Percentiles rank a stretch among this genome's conserved stretches.
Conservation (phyloP, 345 rosid species). For the Lepidium didymum region DNA sequence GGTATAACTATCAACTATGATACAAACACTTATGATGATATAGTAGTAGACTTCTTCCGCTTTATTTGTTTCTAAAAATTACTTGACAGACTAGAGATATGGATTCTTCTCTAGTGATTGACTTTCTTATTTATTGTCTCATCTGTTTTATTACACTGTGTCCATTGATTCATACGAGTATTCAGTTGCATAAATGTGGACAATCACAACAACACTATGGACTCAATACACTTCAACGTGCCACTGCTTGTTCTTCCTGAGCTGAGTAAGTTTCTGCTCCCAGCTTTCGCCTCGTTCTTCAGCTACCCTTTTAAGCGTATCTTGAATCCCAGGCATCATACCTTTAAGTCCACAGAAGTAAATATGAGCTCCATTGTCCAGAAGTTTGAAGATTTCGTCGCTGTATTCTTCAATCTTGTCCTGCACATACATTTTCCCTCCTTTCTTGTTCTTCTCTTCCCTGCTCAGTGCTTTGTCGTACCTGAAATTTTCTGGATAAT, state of each 20-base stretch:
- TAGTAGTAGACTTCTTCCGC: neutral
- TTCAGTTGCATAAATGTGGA: conserved; percentile 10
- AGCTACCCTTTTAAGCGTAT: conserved; percentile 78
- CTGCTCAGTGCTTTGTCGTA: conserved; percentile 87
- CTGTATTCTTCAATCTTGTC: conserved; percentile 98
- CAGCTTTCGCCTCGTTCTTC: conserved; percentile 87
- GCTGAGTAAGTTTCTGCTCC: conserved; percentile 89
- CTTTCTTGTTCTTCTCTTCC: conserved; percentile 81
- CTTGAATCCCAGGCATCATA: conserved; percentile 99
- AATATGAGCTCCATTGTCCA: conserved; percentile 92
- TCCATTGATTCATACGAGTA: neutral
- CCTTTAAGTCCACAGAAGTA: conserved; percentile 98
- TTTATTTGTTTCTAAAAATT: neutral
- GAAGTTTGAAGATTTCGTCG: conserved; percentile 75
- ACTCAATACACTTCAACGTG: conserved; percentile 91
- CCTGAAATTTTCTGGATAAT: conserved; percentile 74
- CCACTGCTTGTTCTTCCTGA: conserved; percentile 99
- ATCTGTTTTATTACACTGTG: neutral
- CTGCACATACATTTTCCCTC: conserved; percentile 99
- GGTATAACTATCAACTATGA: no score
- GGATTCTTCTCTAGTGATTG: neutral
- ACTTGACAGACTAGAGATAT: neutral
- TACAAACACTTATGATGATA: no score
- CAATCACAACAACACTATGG: neutral
- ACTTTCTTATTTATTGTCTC: neutral